Evolutionary conservation across 2,329 filamentous ascomycete species (phyloP), one percentile per base, ranked within the genome.

Genomic region (Cytospora mali): DNA sequence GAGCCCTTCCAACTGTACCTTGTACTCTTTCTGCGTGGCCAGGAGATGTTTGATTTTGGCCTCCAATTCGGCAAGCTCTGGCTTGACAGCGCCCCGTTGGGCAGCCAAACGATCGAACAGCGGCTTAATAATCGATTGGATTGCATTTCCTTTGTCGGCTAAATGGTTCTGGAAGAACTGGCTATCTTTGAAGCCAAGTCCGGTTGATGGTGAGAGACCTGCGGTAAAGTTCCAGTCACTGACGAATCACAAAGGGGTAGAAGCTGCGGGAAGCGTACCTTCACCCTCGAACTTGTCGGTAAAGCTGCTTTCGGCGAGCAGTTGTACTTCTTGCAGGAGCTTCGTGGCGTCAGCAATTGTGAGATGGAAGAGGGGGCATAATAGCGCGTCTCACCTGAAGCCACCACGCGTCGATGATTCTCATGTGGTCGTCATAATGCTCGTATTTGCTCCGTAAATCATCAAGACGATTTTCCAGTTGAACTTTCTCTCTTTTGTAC

Each of bases 351-450:
- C 65, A 74, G 71, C 64, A 64, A 21, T 3, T 48, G 66, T 64
- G 66, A 35, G 46, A 58, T 53, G 64, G 55, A 64, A 9, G 54
- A 53, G 27, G 58, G 33, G 63, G 35, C 49, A 54, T n/a, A 28
- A 46, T 18, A 46, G 35, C 78, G 53, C 66, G 61, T 70, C 84
- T 76, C 77, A 96, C 92, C 86, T 99, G 94, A 72, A 90, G 86
- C 79, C 95, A 96, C 95, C 95, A 99, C 66, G 88, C 85, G 80
- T 99, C 93, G 69, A 97, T 88, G 67, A 93, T 85, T 71, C 94
- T 88, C 57, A 99, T 80, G 75, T 98, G 95, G 70, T 98, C 93
- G 77, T 98, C 92, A 77, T 98, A 92, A 76, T 95, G 88, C 66
- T 85, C 83, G 31, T 90, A 86, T 72, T 87, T 85, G 74, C 92